Evolutionary conservation across 2,329 filamentous ascomycete species (phyloP).

Genomic region (Sarocladium brachiariae): DNA sequence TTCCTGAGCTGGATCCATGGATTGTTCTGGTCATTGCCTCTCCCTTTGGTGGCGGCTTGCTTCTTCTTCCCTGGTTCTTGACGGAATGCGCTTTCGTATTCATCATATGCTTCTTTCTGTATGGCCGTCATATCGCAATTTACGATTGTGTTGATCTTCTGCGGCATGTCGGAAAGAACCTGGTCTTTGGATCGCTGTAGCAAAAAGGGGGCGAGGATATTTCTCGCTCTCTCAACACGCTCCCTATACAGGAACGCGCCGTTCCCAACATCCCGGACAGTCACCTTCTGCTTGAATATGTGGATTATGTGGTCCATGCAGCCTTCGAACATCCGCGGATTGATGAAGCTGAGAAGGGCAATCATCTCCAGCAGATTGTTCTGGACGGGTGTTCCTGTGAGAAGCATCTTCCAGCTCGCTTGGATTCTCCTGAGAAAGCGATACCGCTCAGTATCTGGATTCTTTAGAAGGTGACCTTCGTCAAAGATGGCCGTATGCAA

Average conservation of each 20-base stretch:
- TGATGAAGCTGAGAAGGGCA: constrained; percentile 86
- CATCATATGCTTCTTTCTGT: constrained; percentile 68
- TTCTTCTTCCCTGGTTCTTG: constrained; percentile 48
- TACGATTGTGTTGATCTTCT: constrained; percentile 70
- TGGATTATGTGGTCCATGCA: constrained; percentile 73
- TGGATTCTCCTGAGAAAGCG: constrained; percentile 69
- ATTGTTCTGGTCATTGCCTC: constrained; percentile 54
- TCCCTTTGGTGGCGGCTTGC: constrained; percentile 35
- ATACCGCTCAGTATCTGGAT: constrained; percentile 76
- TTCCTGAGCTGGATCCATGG: constrained; percentile 88
- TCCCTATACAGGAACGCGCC: constrained; percentile 80
- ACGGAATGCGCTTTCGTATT: constrained; percentile 57
- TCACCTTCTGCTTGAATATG: constrained; percentile 89
- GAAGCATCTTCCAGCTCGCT: constrained; percentile 75
- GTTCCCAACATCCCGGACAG: constrained; percentile 70
- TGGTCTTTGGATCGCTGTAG: constrained; percentile 89
- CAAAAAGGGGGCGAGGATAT: constrained; percentile 93
- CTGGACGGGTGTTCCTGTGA: constrained; percentile 81
- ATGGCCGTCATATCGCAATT: constrained; percentile 70
- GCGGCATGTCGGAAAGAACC: constrained; percentile 75
- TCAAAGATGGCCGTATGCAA: constrained; percentile 69
- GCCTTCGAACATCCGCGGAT: constrained; percentile 74
- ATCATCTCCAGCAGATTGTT: constrained; percentile 93
- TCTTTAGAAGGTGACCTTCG: constrained; percentile 91
- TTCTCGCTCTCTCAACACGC: constrained; percentile 77